A percentile compares a stretch with the other conserved stretches of the same genome.
Evolutionary conservation across 768 basidiomycete species (phyloP).

Genomic region (Pulveroboletus sp.): DNA sequence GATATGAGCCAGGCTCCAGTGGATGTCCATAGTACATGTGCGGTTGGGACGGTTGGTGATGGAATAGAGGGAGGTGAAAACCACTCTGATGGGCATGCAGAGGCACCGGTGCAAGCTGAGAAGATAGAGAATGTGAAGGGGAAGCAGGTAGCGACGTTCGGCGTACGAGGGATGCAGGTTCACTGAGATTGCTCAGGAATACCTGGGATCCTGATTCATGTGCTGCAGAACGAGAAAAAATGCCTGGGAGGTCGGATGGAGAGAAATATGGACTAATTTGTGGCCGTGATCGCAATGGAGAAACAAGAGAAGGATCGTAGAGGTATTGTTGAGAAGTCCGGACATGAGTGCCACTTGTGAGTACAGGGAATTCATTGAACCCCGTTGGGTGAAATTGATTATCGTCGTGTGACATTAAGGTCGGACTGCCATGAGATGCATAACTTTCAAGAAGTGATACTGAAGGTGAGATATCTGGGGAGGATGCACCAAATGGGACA

Average conservation of each 20-base stretch:
- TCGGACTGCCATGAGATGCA: neutral
- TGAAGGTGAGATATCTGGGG: neutral
- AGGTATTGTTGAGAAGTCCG: neutral
- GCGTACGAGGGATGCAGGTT: neutral
- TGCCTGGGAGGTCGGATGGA: neutral
- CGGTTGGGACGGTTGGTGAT: constrained; percentile 28
- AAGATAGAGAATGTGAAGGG: constrained; percentile 20
- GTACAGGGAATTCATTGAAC: neutral
- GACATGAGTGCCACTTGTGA: neutral
- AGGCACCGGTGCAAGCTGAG: constrained; percentile 23
- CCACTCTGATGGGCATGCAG: constrained; percentile 32
- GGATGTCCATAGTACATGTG: constrained; percentile 32
- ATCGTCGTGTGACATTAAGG: constrained; percentile 7
- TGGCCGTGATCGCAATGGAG: neutral
- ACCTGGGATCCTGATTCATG: neutral
- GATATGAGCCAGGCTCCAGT: constrained; percentile 35
- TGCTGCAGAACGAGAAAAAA: neutral
- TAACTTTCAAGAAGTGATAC: neutral
- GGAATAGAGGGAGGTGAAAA: constrained; percentile 34
- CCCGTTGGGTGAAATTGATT: neutral
- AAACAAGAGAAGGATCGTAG: neutral
- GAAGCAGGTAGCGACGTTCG: constrained; percentile 9
- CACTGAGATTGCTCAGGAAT: neutral
- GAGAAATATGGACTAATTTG: constrained; percentile 6
- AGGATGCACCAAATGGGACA: neutral